A percentile compares a stretch with the other conserved stretches of the same genome.
These are phyloP conservation scores for Chlorella sorokiniana DNA, from an alignment of 139 green algal genomes.

Conservation along the genomic window DNA sequence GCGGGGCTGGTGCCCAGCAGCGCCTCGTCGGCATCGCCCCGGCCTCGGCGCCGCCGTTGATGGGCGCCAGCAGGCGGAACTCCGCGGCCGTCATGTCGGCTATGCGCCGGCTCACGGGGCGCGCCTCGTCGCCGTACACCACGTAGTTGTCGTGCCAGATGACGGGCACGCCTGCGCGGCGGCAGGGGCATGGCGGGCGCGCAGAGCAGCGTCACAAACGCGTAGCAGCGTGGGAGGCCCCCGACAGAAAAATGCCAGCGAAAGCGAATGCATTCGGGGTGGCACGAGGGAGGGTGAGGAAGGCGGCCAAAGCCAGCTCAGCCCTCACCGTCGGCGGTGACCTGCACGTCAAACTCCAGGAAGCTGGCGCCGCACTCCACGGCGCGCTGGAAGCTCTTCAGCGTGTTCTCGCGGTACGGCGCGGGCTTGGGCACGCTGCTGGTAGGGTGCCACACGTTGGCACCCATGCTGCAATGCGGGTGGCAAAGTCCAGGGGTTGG, in stretches of 20 bases:
- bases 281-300: neutral
- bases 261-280: neutral
- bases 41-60: constrained; percentile 29
- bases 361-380: constrained; percentile 72
- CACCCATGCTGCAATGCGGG: constrained; percentile 59
- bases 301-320: neutral
- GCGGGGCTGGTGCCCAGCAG: neutral
- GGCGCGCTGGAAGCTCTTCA: constrained; percentile 72
- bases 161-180: constrained; percentile 20
- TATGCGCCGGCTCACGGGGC: constrained; percentile 47
- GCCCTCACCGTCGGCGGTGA: constrained; percentile 63
- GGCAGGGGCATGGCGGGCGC: neutral
- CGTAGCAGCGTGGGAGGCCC: neutral
- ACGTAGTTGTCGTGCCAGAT: constrained; percentile 81
- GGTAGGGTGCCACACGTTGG: constrained; percentile 51
- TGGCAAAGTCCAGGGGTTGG: neutral
- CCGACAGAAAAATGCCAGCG: neutral
- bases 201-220: neutral
- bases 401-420: constrained; percentile 80
- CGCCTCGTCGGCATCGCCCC: constrained; percentile 3
- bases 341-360: constrained; percentile 88
- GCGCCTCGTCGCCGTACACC: constrained; percentile 39
- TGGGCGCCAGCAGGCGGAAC: constrained; percentile 62
- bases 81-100: constrained; percentile 67
- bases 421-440: constrained; percentile 10